Evolutionary conservation across 441 rosid genomes (phyloP).

Genomic region (Omphalea diandra): DNA sequence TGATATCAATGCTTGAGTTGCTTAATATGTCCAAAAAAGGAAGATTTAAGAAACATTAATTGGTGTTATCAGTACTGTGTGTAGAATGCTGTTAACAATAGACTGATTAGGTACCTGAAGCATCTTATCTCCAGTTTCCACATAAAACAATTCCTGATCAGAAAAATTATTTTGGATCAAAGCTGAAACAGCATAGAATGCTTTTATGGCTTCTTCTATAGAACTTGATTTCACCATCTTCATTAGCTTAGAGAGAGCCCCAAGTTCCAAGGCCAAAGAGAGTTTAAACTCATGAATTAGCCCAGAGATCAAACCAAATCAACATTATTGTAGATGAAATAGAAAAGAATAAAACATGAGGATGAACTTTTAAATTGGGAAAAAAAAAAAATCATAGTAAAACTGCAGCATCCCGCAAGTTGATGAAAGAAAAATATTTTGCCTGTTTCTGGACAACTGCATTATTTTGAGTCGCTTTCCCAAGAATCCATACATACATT

Average conservation of each 20-base stretch:
- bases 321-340: not conserved
- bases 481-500: constrained; percentile 89
- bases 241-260: constrained; percentile 59
- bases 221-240: constrained; percentile 64
- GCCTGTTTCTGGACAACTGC: constrained; percentile 83
- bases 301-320: not conserved
- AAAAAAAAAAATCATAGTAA: not conserved
- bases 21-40: constrained; percentile 70
- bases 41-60: constrained; percentile 10
- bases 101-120: constrained; percentile 61
- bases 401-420: not conserved
- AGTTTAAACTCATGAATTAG: not conserved
- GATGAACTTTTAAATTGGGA: not conserved
- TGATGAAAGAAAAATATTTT: constrained; percentile 2
- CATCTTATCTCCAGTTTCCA: constrained; percentile 72
- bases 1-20: constrained; percentile 53
- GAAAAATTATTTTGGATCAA: constrained; percentile 65
- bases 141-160: constrained; percentile 72
- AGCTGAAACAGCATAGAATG: constrained; percentile 82
- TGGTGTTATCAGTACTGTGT: not conserved
- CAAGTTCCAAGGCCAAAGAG: constrained; percentile 69
- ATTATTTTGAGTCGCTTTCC: constrained; percentile 89
- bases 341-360: not conserved
- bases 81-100: not conserved
- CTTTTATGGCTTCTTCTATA: constrained; percentile 80